Base-by-base conservation (phyloP, 306 rosid genomes). In the Mimosa pudica region DNA sequence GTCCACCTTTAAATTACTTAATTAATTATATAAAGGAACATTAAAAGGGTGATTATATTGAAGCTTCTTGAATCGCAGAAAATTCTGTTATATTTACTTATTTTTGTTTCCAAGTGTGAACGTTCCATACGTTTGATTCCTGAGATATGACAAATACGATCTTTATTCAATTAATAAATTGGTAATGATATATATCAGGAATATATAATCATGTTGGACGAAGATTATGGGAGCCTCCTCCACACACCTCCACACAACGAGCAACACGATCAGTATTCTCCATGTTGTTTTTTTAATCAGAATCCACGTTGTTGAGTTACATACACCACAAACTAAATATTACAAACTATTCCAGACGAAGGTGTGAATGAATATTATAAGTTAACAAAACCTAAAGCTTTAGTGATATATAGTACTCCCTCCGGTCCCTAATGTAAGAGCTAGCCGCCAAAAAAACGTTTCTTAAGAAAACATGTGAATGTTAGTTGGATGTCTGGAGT, bases 31-130 rank as follows among this genome's bases (percentile, higher is more conserved):
- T 30, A 62, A 41, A 1, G 42, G 67, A 0, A 32, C 4, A 11
- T 61, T 38, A 38, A 38, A 38, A 38, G 36, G 8, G 8, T 4
- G 20, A 48, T 12, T 38, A 38, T 5, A 38, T 38, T 38, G 24
- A 38, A 14, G 71, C 71, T 8, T 1, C 71, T 16, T 66, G 24
- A 66, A 66, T 10, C 20, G 45, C 49, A 17, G n/a, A 66, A 41
- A 63, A 51, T 49, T 69, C 4, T 7, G 14, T 5, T 6, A 38
- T 38, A 38, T 38, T 38, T 38, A 38, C 42, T 38, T 38, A 8
- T 44, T 61, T 77, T 16, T 32, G 11, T 64, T 64, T 7, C 71
- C 47, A 2, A 65, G 47, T 65, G 72, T 67, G 33, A 67, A 67
- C 51, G 24, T 17, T 55, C 24, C 62, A 55, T 7, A 18, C 9